Evolutionary conservation across 1,284 basidiomycete species (phyloP), one percentile per base, ranked within the genome.

Genomic region (Cystobasidium slooffiae): DNA sequence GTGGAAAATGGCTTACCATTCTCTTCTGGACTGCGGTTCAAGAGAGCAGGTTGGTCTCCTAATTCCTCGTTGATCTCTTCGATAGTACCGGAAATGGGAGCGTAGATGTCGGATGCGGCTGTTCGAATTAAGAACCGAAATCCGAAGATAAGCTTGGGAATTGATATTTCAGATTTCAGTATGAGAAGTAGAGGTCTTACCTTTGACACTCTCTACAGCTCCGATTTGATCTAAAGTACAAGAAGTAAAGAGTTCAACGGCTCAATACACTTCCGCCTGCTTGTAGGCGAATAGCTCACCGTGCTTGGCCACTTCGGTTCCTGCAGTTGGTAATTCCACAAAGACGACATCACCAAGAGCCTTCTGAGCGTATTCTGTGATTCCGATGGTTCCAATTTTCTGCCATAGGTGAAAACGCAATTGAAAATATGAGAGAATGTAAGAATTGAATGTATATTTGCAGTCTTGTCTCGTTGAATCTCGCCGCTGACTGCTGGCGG

Each of bases 291-390:
- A 67, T 18, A 20, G 18, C 85, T 80, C 77, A 97, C 96, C 93
- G 80, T 93, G 94, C 83, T 90, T 85, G 47, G 83, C 82, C 73
- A 98, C 86, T 78, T 88, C 84, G 1, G 87, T 86, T 9, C 91
- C 93, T n/a, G 87, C 82, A 14, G 83, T 79, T 3, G 94, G 93
- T 69, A 99, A 87, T 83, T 99, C 97, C 72, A 99, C 94, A 84
- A 94, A 99, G 63, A 99, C 96, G 73, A 99, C 94, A 83, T 99
- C 97, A 37, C 96, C 97, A 3, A 99, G 87, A 65, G 90, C 89
- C 73, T 89, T 88, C 83, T 98, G 94, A 4, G 96, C 96, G 82
- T 97, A 92, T 82, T 97, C 87, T 22, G 97, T 98, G 82, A 99
- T 94, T 56, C 89, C 89, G 55, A 99, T 86, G 8, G 88, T 91